Evolutionary conservation across 768 basidiomycete genomes (phyloP).

Genomic region (Lactarius psammicola): DNA sequence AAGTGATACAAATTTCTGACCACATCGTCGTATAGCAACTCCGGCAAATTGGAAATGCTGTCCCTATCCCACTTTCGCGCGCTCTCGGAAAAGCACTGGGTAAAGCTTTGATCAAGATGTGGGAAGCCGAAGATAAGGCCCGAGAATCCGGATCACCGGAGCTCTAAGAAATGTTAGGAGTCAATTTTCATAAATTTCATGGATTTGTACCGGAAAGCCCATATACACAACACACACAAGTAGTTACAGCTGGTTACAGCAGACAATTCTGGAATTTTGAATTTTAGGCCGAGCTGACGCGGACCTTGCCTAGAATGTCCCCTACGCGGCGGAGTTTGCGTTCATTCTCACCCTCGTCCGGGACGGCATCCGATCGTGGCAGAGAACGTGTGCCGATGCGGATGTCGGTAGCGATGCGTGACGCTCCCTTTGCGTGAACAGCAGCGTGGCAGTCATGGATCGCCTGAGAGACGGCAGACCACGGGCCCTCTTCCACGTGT

Average conservation of each 20-base stretch:
- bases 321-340: conserved; percentile 79
- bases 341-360: conserved; percentile 68
- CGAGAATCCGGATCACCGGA: conserved; percentile 15
- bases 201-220: background rate
- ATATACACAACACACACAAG: background rate
- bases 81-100: conserved; percentile 54
- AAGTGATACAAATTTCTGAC: background rate
- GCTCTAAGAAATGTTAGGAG: conserved; percentile 1
- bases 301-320: conserved; percentile 59
- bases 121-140: conserved; percentile 23
- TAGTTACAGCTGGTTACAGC: conserved; percentile 5
- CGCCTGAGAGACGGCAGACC: conserved; percentile 77
- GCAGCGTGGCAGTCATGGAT: conserved; percentile 92
- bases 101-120: conserved; percentile 43
- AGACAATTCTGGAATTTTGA: background rate
- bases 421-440: conserved; percentile 72
- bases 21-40: conserved; percentile 51
- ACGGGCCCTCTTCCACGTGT: conserved; percentile 64
- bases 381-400: conserved; percentile 84
- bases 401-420: conserved; percentile 86
- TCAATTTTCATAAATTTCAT: background rate
- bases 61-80: conserved; percentile 65
- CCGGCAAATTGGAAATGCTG: conserved; percentile 78
- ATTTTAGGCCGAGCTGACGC: conserved; percentile 15
- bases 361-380: conserved; percentile 41